A percentile compares a stretch with the other conserved stretches of the same genome.
Conservation (phyloP, 345 rosid species). For the Trapa incisa region DNA sequence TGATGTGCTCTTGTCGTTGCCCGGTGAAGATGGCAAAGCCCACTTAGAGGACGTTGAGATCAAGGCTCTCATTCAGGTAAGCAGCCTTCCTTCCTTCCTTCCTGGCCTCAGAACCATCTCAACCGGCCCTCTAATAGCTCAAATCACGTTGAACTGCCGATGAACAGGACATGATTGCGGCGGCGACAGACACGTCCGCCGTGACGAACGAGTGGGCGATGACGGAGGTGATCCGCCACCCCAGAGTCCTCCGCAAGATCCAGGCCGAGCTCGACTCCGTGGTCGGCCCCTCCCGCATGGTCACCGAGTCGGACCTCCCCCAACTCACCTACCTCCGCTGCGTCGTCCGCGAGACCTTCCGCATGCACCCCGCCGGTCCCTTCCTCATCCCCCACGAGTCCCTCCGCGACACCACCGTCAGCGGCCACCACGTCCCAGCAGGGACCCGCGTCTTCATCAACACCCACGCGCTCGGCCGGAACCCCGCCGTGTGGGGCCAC, state of each 20-base stretch:
- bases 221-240: constrained; percentile 83
- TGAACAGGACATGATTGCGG: constrained; percentile 81
- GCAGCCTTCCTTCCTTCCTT: too few species aligned
- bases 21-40: constrained; percentile 55
- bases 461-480: constrained; percentile 82
- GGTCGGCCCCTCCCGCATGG: constrained; percentile 61
- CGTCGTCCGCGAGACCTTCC: constrained; percentile 82
- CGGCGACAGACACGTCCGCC: constrained; percentile 92
- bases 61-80: constrained; percentile 81
- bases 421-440: constrained; percentile 67
- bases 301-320: constrained; percentile 46
- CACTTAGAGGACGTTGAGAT: constrained; percentile 71
- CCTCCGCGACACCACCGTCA: constrained; percentile 46
- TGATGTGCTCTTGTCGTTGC: constrained; percentile 66
- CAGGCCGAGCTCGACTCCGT: constrained; percentile 61
- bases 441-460: constrained; percentile 80
- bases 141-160: not conserved
- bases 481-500: constrained; percentile 43
- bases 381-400: constrained; percentile 88
- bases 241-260: constrained; percentile 49
- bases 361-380: constrained; percentile 97
- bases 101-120: too few species aligned
- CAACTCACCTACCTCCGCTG: constrained; percentile 74
- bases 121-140: too few species aligned
- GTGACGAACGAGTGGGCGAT: constrained; percentile 97